phyloP scores from a whole-genome alignment of 2,329 filamentous ascomycete species.

The Ceratocystis cubensis region DNA sequence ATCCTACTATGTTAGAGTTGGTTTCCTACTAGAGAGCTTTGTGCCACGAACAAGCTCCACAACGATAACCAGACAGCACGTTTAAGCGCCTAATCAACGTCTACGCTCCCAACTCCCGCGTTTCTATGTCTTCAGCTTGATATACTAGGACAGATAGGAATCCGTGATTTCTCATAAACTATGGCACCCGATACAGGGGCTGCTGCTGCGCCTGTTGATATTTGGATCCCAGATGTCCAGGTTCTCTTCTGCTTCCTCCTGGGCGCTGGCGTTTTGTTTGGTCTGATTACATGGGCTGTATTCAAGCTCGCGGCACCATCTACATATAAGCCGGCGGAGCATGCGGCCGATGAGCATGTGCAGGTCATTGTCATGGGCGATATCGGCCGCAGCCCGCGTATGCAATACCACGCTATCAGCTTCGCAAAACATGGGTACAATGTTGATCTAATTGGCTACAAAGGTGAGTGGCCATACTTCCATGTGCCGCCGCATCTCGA shows the following conservation, averaged over 20 bases:
- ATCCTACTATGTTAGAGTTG: not conserved
- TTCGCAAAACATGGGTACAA: conserved; percentile 68
- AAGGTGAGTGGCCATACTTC: conserved; percentile 40
- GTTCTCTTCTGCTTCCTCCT: conserved; percentile 19
- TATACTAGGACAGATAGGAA: no score
- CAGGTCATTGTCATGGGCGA: conserved; percentile 90
- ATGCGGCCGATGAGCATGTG: conserved; percentile 36
- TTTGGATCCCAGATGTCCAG: conserved; percentile 19
- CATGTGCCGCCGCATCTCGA: not conserved
- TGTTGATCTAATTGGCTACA: conserved; percentile 80
- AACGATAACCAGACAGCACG: not conserved
- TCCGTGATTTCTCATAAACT: not conserved
- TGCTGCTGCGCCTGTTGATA: conserved; percentile 4
- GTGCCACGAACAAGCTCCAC: not conserved
- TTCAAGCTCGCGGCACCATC: conserved; percentile 28
- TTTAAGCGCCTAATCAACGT: not conserved
- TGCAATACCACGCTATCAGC: conserved; percentile 96
- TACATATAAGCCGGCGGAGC: conserved; percentile 29
- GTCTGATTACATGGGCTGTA: conserved; percentile 13
- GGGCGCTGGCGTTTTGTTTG: conserved; percentile 9
- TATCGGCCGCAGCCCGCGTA: conserved; percentile 87
- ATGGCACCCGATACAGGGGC: not conserved
- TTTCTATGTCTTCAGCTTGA: no score
- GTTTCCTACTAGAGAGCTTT: not conserved
- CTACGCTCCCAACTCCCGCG: no score